These are phyloP conservation scores for Aspergillus hancockii DNA, from an alignment of 495 filamentous ascomycete species.

Conservation along the genomic window DNA sequence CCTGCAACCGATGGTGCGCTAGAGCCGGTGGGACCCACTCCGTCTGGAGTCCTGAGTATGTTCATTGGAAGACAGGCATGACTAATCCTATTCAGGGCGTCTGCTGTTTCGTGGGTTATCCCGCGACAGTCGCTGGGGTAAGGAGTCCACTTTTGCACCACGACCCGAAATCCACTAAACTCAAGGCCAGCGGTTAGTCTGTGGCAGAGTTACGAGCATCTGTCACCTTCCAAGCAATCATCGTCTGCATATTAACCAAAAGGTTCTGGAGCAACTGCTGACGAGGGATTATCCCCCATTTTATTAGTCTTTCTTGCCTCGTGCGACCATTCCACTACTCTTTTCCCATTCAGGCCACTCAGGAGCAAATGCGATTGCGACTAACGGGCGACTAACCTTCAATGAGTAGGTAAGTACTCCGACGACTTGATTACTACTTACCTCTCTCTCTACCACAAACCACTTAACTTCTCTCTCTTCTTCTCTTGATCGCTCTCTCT, in stretches of 20 bases:
- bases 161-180: too few species aligned
- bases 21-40: conserved; percentile 7
- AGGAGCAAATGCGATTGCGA: background rate
- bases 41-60: background rate
- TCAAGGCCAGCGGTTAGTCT: background rate
- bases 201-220: conserved; percentile 7
- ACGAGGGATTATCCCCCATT: conserved; percentile 5
- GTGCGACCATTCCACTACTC: conserved; percentile 4
- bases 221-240: conserved; percentile 5
- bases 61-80: conserved; percentile 7
- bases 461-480: background rate
- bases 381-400: background rate
- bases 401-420: conserved; percentile 2
- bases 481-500: background rate
- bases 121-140: conserved; percentile 27
- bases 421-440: background rate
- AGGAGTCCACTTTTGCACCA: conserved; percentile 4
- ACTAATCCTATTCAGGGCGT: conserved; percentile 8
- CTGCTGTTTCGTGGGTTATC: conserved; percentile 22
- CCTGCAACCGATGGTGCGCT: conserved; percentile 5
- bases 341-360: background rate
- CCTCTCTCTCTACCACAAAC: background rate
- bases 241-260: conserved; percentile 4
- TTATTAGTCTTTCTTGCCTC: background rate
- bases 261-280: conserved; percentile 4